phyloP scores from a whole-genome alignment of 2,329 filamentous ascomycete genomes.

The Colletotrichum higginsianum region DNA sequence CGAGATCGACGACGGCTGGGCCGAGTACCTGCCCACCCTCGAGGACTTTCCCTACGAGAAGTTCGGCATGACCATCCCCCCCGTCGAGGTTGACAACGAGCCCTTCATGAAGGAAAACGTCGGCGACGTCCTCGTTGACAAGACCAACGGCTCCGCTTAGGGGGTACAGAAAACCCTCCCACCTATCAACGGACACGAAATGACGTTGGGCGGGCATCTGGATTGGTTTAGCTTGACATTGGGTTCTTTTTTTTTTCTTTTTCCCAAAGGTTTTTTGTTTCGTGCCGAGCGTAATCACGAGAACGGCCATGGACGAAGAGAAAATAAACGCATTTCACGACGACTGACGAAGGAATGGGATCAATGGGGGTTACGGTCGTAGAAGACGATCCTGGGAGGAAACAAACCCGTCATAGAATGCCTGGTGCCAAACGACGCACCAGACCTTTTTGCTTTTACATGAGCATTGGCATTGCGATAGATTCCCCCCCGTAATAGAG shows the following conservation, averaged over 20 bases:
- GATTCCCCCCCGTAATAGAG: slow-evolving; percentile 22
- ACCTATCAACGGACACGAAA: not conserved
- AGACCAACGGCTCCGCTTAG: slow-evolving; percentile 25
- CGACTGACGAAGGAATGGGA: slow-evolving; percentile 12
- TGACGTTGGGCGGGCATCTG: not conserved
- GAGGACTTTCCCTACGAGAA: slow-evolving; percentile 70
- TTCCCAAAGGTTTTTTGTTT: not conserved
- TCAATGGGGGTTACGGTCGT: not conserved
- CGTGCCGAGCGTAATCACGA: not conserved
- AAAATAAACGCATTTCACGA: not conserved
- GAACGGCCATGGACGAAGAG: slow-evolving; percentile 18
- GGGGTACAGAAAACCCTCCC: not conserved
- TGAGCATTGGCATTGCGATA: slow-evolving; percentile 38
- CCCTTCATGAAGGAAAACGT: slow-evolving; percentile 59
- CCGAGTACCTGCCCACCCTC: slow-evolving; percentile 66
- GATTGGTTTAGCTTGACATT: slow-evolving; percentile 1
- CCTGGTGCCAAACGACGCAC: not conserved
- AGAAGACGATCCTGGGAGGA: not conserved
- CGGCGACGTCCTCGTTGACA: slow-evolving; percentile 44
- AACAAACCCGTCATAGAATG: not conserved
- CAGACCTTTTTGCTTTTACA: not conserved
- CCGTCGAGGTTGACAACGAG: slow-evolving; percentile 58
- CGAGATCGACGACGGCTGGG: slow-evolving; percentile 73
- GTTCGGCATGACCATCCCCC: slow-evolving; percentile 70
- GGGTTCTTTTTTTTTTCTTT: not conserved